Percentiles rank a stretch among this genome's conserved stretches.
Evolutionary conservation across 441 rosid genomes (phyloP).

Genomic region (Gossypium armourianum): DNA sequence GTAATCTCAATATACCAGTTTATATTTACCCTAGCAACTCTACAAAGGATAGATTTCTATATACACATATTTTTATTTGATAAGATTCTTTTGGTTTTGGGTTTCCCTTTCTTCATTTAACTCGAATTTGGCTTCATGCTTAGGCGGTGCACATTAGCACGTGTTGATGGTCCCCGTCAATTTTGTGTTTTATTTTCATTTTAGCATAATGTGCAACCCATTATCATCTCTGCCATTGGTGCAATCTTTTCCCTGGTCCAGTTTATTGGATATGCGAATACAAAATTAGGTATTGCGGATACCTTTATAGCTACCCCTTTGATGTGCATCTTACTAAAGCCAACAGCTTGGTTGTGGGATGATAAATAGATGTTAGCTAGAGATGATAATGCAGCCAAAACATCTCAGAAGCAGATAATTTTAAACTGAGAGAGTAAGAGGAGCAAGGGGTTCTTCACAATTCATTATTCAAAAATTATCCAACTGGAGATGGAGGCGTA

Average conservation of each 20-base stretch:
- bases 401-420: neutral
- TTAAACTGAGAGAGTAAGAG: neutral
- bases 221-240: neutral
- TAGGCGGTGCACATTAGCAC: no score
- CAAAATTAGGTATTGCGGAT: no score
- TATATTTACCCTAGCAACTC: constrained; percentile 2
- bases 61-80: neutral
- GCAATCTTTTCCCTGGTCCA: neutral
- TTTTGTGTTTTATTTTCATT: no score
- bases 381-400: neutral
- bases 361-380: neutral
- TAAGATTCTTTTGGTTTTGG: neutral
- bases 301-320: neutral
- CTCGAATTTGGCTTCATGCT: neutral
- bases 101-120: constrained; percentile 8
- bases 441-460: neutral
- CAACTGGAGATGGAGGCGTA: neutral
- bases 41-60: neutral
- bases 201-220: no score
- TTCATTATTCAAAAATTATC: neutral
- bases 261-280: neutral
- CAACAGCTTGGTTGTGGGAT: neutral
- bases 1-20: neutral
- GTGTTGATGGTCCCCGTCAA: no score
- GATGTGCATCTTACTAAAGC: neutral